phyloP scores from a whole-genome alignment of 495 filamentous ascomycete species.

The Talaromyces wortmannii region DNA sequence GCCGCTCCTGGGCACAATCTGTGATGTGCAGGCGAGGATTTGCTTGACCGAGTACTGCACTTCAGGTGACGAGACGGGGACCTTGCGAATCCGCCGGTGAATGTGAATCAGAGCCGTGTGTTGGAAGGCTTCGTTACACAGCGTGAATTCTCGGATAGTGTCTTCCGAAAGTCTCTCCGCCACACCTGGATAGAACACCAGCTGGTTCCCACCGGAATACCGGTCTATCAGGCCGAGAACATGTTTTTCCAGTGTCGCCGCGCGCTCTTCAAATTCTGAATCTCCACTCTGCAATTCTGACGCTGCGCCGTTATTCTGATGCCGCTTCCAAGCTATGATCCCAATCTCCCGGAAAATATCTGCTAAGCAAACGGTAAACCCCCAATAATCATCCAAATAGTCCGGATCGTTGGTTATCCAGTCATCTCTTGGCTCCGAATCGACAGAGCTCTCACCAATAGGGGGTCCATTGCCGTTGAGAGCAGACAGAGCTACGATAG shows the following conservation, averaged over 20 bases:
- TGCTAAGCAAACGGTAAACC: conserved; percentile 33
- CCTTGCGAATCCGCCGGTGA: conserved; percentile 29
- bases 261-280: conserved; percentile 18
- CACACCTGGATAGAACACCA: conserved; percentile 34
- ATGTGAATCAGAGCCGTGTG: conserved; percentile 41
- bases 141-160: conserved; percentile 26
- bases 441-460: conserved; percentile 20
- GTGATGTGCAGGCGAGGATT: conserved; percentile 34
- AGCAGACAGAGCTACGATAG: conserved; percentile 39
- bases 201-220: conserved; percentile 16
- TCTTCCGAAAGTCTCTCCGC: conserved; percentile 25
- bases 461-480: conserved; percentile 40
- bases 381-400: conserved; percentile 43
- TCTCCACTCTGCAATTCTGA: conserved; percentile 10
- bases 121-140: conserved; percentile 43
- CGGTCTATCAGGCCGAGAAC: conserved; percentile 30
- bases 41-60: conserved; percentile 34
- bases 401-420: conserved; percentile 15
- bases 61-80: conserved; percentile 21
- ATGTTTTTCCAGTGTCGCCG: conserved; percentile 25
- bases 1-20: conserved; percentile 34
- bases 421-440: neutral
- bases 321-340: conserved; percentile 31
- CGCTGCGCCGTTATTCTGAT: conserved; percentile 9
- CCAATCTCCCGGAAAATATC: conserved; percentile 37